Evolutionary conservation across 2,329 filamentous ascomycete species (phyloP).

Genomic region (Aspergillus terreus): DNA sequence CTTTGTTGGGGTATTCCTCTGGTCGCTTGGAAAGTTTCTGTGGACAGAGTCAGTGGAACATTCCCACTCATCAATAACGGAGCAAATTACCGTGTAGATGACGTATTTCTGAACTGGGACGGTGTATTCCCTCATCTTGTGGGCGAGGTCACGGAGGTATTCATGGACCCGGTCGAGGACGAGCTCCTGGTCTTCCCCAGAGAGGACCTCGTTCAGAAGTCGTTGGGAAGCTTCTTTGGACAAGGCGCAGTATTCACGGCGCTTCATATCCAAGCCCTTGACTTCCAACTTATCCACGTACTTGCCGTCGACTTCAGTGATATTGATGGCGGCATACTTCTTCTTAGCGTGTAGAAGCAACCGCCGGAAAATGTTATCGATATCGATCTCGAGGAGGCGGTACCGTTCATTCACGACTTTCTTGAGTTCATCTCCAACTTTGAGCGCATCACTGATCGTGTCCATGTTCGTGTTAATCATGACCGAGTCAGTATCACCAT

Average conservation of each 20-base stretch:
- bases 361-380: slow-evolving; percentile 93
- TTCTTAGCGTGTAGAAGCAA: slow-evolving; percentile 96
- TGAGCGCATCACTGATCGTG: slow-evolving; percentile 83
- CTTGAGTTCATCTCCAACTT: slow-evolving; percentile 93
- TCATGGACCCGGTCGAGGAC: slow-evolving; percentile 90
- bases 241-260: slow-evolving; percentile 91
- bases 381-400: slow-evolving; percentile 90
- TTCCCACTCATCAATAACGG: background rate
- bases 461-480: slow-evolving; percentile 99
- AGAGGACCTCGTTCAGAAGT: slow-evolving; percentile 90
- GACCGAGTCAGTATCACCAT: slow-evolving; percentile 97
- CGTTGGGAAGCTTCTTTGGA: slow-evolving; percentile 92
- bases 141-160: slow-evolving; percentile 78
- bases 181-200: slow-evolving; percentile 84
- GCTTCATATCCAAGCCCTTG: slow-evolving; percentile 96
- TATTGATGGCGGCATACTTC: slow-evolving; percentile 96
- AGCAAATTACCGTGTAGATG: slow-evolving; percentile 69
- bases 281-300: slow-evolving; percentile 94
- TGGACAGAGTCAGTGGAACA: slow-evolving; percentile 14
- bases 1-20: slow-evolving; percentile 88
- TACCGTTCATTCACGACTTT: slow-evolving; percentile 91
- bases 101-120: slow-evolving; percentile 85
- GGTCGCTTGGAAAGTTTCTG: slow-evolving; percentile 89
- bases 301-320: slow-evolving; percentile 83
- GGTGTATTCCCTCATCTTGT: slow-evolving; percentile 76